phyloP scores from a whole-genome alignment of 2,329 filamentous ascomycete species.

The Mariannaea elegans region DNA sequence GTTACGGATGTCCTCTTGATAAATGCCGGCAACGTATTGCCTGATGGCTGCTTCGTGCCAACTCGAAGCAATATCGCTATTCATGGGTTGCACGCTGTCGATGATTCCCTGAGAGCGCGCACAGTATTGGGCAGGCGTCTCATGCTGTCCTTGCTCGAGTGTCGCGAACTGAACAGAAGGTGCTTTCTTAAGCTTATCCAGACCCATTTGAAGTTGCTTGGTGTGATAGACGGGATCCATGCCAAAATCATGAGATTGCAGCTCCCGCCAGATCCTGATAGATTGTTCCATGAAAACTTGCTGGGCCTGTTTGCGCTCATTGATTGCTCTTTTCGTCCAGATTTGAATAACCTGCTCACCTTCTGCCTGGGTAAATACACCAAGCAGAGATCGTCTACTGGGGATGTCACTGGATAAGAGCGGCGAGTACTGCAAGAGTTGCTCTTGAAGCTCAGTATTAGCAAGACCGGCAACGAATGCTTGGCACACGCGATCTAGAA shows the following conservation, averaged over 20 bases:
- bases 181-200: conserved; percentile 60
- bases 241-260: conserved; percentile 53
- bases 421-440: conserved; percentile 58
- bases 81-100: conserved; percentile 24
- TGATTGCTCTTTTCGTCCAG: conserved; percentile 40
- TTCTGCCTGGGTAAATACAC: conserved; percentile 63
- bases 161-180: conserved; percentile 62
- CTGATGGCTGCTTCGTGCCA: conserved; percentile 41
- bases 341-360: conserved; percentile 62
- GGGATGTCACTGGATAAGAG: conserved; percentile 49
- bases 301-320: conserved; percentile 26
- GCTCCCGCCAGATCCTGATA: conserved; percentile 56
- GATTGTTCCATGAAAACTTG: conserved; percentile 44
- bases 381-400: conserved; percentile 59
- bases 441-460: conserved; percentile 55
- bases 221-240: conserved; percentile 60
- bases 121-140: conserved; percentile 61
- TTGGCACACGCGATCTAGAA: conserved; percentile 61
- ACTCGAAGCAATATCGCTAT: conserved; percentile 4
- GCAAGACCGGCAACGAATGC: conserved; percentile 64
- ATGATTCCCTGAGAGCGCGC: conserved; percentile 47
- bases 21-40: conserved; percentile 64
- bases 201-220: conserved; percentile 59
- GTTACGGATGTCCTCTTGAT: conserved; percentile 54
- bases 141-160: conserved; percentile 63